Evolutionary conservation across 78 protist species (phyloP).

Genomic region (Pigoraptor vietnamica): DNA sequence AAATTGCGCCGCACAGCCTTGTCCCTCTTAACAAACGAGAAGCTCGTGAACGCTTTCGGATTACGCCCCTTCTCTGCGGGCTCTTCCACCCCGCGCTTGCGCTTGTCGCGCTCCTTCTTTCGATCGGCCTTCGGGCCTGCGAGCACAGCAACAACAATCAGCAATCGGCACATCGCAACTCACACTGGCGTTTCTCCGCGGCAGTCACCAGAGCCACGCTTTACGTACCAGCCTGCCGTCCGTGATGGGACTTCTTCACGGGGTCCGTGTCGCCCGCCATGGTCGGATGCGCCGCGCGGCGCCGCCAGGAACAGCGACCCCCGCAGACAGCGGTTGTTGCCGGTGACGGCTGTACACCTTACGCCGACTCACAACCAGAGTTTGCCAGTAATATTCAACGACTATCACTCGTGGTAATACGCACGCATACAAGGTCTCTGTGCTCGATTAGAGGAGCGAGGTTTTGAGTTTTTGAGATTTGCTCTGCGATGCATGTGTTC

Average conservation of each 20-base stretch:
- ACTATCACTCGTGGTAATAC: too few species aligned
- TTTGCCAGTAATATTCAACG: too few species aligned
- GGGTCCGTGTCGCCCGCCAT: background rate
- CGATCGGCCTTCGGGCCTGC: constrained; percentile 4
- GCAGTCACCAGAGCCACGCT: background rate
- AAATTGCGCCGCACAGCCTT: background rate
- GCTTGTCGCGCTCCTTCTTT: background rate
- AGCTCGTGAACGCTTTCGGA: background rate
- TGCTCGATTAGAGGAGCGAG: too few species aligned
- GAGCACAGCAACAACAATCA: background rate
- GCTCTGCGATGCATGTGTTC: too few species aligned
- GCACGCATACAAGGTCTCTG: too few species aligned
- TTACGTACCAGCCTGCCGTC: background rate
- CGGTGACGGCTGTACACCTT: too few species aligned
- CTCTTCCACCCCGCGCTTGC: background rate
- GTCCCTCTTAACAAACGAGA: background rate
- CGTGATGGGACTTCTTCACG: background rate
- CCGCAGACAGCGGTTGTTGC: too few species aligned
- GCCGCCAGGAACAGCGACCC: too few species aligned
- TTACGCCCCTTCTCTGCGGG: background rate
- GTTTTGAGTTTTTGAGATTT: too few species aligned
- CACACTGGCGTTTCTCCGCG: background rate
- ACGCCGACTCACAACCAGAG: too few species aligned
- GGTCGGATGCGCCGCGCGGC: too few species aligned
- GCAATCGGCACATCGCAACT: too few species aligned